Conservation (phyloP, 768 basidiomycete species). For the Mrakia hoshinonis region DNA sequence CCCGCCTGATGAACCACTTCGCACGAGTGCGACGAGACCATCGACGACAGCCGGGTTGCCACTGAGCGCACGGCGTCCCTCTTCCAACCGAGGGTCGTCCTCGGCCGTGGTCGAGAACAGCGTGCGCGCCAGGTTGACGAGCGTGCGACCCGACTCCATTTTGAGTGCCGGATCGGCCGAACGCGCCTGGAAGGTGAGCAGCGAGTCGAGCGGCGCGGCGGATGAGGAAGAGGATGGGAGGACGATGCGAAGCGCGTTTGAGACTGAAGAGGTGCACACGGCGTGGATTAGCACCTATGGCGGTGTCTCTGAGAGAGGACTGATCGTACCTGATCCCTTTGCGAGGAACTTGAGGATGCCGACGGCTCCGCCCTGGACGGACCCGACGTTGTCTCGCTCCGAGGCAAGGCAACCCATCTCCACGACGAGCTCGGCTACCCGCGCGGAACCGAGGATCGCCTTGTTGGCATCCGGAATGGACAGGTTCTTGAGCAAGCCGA, state of each 20-base stretch:
- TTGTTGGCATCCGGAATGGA: conserved; percentile 52
- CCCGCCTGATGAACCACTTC: conserved; percentile 54
- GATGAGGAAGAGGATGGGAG: conserved; percentile 42
- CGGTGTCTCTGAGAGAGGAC: neutral
- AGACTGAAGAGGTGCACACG: conserved; percentile 18
- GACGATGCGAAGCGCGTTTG: conserved; percentile 50
- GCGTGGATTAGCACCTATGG: neutral
- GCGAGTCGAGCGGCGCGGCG: conserved; percentile 43
- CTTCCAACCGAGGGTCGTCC: conserved; percentile 31
- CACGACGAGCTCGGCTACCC: conserved; percentile 56
- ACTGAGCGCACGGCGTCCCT: conserved; percentile 51
- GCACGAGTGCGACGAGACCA: conserved; percentile 61
- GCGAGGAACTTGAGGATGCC: conserved; percentile 85
- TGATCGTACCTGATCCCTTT: conserved; percentile 57
- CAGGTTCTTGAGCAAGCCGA: conserved; percentile 79
- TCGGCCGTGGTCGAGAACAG: conserved; percentile 49
- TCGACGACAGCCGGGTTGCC: conserved; percentile 52
- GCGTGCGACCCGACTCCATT: conserved; percentile 79
- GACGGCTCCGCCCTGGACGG: conserved; percentile 78
- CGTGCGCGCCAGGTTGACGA: conserved; percentile 76
- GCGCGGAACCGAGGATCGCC: conserved; percentile 52
- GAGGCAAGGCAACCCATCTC: conserved; percentile 61
- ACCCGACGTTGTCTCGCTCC: conserved; percentile 70
- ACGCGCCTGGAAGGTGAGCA: conserved; percentile 65
- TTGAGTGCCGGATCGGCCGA: conserved; percentile 73